Base-by-base conservation (phyloP, 257 asterid genomes). In the Osmanthus fragrans region DNA sequence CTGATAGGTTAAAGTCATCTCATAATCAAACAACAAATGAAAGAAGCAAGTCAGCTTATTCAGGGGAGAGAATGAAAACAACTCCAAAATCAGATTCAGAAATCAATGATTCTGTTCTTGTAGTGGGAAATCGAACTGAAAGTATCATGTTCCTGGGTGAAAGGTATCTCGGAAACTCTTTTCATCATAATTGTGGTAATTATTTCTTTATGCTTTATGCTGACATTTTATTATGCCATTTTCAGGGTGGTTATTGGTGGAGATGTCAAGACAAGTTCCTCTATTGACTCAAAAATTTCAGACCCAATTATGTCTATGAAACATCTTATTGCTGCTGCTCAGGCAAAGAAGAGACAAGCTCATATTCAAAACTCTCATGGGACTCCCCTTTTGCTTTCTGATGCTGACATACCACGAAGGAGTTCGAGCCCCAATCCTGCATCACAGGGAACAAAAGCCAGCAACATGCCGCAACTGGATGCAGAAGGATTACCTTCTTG, bases 271-370 rank as follows among this genome's bases (percentile, higher is more conserved):
- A 75, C 79, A 18, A 84, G 74, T 79, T 78, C 84, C 69, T 68
- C 82, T 7, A 75, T 80, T 81, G 92, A 90, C 76, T 79, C 81
- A 42, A 85, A 87, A 78, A 67, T 72, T 82, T 77, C 88, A 18
- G 97, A 89, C 82, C 81, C 94, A 45, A 84, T 63, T 40, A 79
- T 54, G 83, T 88, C 97, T 79, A 92, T 94, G 97, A 94, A 79
- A 83, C 81, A 91, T 84, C 94, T 94, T 39, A 92, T 94, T 80
- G 99, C 99, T 79, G 97, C 94, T 80, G 99, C 99, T 85, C 97
- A 92, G 90, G 99, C 93, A 15, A 91, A 91, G 78, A 92, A 85
- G 81, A 89, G 87, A 83, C 92, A 89, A 86, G 87, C 97, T 18
- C 88, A 87, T 83, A 74, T 81, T 75, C 94, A 84, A 81, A 85